Conservation (phyloP, 148 eudicot species). For the Dysphania ambrosioides region DNA sequence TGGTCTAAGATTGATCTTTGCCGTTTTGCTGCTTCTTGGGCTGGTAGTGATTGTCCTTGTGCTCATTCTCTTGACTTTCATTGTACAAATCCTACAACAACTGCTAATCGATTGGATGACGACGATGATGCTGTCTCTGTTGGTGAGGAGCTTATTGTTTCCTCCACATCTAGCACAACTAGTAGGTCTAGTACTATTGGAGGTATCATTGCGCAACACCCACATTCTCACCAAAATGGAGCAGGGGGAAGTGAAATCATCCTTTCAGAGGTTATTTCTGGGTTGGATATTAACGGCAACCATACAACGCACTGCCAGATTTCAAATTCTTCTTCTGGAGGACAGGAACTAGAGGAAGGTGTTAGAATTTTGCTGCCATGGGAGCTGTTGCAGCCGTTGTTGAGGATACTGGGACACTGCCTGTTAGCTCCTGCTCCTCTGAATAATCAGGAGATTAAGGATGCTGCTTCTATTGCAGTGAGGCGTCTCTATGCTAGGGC, state of each 20-base stretch:
- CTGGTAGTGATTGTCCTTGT: conserved; percentile 72
- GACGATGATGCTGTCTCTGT: conserved; percentile 23
- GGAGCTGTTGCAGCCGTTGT: conserved; percentile 80
- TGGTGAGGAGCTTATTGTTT: conserved; percentile 1
- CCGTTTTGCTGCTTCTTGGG: conserved; percentile 65
- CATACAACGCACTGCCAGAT: not conserved
- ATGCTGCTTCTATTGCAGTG: conserved; percentile 63
- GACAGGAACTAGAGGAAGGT: conserved; percentile 17
- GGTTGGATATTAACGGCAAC: conserved; percentile 6
- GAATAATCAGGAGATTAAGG: conserved; percentile 51
- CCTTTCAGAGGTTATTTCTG: conserved; percentile 5
- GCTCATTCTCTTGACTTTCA: conserved; percentile 35
- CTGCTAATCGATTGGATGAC: not conserved
- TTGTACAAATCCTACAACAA: conserved; percentile 5
- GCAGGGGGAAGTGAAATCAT: conserved; percentile 4
- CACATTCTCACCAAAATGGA: conserved; percentile 14
- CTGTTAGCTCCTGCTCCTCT: conserved; percentile 65
- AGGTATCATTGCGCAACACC: not conserved
- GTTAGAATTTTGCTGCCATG: conserved; percentile 72
- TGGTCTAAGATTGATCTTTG: conserved; percentile 88
- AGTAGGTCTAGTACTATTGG: conserved; percentile 4
- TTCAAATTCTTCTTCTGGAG: not conserved
- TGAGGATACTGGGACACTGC: conserved; percentile 86
- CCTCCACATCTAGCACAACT: not conserved
- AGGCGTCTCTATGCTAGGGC: conserved; percentile 74